phyloP scores from a whole-genome alignment of 2,329 filamentous ascomycete genomes.

The Monosporascus cannonballus region DNA sequence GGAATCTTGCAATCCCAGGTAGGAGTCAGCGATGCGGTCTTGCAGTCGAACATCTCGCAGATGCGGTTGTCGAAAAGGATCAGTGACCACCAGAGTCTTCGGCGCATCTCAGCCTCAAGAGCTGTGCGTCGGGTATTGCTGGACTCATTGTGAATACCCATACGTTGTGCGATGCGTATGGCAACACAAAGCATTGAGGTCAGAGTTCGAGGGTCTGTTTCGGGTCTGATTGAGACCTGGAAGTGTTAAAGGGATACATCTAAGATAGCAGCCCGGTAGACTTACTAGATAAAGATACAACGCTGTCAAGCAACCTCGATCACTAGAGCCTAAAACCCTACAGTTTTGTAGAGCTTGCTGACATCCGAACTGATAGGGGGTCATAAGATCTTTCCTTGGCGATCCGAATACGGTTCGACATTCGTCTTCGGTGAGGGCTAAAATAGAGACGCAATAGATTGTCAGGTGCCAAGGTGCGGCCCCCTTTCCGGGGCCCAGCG shows the following conservation, averaged over 20 bases:
- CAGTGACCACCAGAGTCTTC: constrained; percentile 57
- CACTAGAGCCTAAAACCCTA: constrained; percentile 41
- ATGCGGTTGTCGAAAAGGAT: constrained; percentile 51
- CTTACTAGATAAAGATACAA: constrained; percentile 51
- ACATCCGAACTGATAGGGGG: constrained; percentile 40
- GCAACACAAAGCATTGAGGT: constrained; percentile 47
- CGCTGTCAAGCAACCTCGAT: constrained; percentile 50
- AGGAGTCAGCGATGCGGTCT: constrained; percentile 22
- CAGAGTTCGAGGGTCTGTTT: constrained; percentile 42
- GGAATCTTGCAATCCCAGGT: constrained; percentile 37
- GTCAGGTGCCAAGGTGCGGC: too few species aligned
- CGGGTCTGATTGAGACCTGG: constrained; percentile 40
- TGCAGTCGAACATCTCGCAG: constrained; percentile 41
- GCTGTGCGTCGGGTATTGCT: too few species aligned
- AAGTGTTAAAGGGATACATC: neutral
- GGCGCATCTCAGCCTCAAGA: constrained; percentile 54
- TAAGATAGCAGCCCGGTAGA: neutral
- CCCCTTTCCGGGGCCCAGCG: too few species aligned
- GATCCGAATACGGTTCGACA: constrained; percentile 36
- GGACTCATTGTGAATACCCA: constrained; percentile 48
- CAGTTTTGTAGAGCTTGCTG: constrained; percentile 49
- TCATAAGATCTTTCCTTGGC: constrained; percentile 32
- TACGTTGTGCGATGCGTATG: constrained; percentile 50
- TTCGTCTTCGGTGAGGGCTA: constrained; percentile 36
- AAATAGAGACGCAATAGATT: constrained; percentile 37